Conservation (phyloP, 805 yeast genomes). For the Teunomyces aglyptinius region DNA sequence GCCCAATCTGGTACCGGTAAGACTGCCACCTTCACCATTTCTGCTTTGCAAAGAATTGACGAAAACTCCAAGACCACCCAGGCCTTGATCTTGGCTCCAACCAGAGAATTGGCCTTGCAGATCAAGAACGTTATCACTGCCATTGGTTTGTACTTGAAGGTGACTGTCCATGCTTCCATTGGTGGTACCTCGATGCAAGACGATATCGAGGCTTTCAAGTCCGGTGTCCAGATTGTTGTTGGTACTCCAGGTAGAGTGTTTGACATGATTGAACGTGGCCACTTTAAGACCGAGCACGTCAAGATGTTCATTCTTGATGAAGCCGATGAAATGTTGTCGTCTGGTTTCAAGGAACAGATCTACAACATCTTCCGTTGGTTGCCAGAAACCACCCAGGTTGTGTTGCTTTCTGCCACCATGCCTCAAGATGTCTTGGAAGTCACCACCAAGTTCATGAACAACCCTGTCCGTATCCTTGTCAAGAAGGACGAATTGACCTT, state of each 20-base stretch:
- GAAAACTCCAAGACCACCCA: slow-evolving; percentile 71
- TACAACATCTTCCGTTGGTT: slow-evolving; percentile 84
- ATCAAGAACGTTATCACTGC: slow-evolving; percentile 85
- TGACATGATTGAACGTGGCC: slow-evolving; percentile 86
- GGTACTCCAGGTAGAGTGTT: slow-evolving; percentile 97
- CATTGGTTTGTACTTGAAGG: slow-evolving; percentile 83
- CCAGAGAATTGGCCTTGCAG: slow-evolving; percentile 93
- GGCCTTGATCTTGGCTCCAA: slow-evolving; percentile 90
- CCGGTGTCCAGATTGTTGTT: slow-evolving; percentile 87
- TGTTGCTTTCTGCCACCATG: slow-evolving; percentile 91
- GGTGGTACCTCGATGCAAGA: slow-evolving; percentile 88
- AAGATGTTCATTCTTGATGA: slow-evolving; percentile 93
- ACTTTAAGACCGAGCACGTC: slow-evolving; percentile 67
- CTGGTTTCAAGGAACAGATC: slow-evolving; percentile 94
- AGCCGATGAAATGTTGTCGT: slow-evolving; percentile 91
- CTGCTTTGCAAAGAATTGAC: slow-evolving; percentile 85
- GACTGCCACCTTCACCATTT: slow-evolving; percentile 96
- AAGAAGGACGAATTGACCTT: slow-evolving; percentile 91
- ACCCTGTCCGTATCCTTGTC: slow-evolving; percentile 92
- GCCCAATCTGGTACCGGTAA: slow-evolving; percentile 99
- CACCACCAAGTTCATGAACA: slow-evolving; percentile 86
- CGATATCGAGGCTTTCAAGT: slow-evolving; percentile 70
- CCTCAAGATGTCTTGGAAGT: slow-evolving; percentile 89
- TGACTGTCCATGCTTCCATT: slow-evolving; percentile 85
- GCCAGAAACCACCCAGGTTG: slow-evolving; percentile 88